Percentiles rank a stretch among this genome's conserved stretches.
phyloP scores from a whole-genome alignment of 352 stramenopile genomes.

The Phytopythium kandeliae region DNA sequence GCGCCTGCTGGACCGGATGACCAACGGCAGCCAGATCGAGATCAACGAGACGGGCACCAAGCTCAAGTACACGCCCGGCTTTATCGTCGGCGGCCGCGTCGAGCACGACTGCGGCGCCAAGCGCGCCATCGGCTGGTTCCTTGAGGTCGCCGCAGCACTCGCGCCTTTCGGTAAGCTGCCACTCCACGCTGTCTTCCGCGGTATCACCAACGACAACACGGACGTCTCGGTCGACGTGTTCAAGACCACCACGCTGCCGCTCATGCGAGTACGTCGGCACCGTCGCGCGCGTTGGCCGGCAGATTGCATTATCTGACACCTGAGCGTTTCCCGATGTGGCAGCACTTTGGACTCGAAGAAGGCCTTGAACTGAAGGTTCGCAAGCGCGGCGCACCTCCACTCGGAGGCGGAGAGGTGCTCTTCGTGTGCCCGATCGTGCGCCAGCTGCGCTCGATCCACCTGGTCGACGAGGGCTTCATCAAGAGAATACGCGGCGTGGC shows the following conservation, averaged over 20 bases:
- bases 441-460: conserved; percentile 92
- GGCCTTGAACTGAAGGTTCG: conserved; percentile 84
- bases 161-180: conserved; percentile 97
- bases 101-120: conserved; percentile 93
- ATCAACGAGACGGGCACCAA: conserved; percentile 99
- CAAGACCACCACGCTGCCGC: conserved; percentile 90
- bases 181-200: conserved; percentile 91
- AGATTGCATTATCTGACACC: no score
- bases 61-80: conserved; percentile 94
- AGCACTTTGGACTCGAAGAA: conserved; percentile 95
- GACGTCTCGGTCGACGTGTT: conserved; percentile 94
- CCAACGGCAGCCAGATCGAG: conserved; percentile 97
- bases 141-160: conserved; percentile 97
- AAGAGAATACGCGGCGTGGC: conserved; percentile 97
- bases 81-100: conserved; percentile 93
- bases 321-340: no score
- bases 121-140: conserved; percentile 96
- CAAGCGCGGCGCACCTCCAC: conserved; percentile 86
- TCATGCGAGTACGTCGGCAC: conserved; percentile 68
- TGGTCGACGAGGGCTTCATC: conserved; percentile 96
- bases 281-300: no score
- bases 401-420: conserved; percentile 82
- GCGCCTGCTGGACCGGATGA: conserved; percentile 95
- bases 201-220: conserved; percentile 94
- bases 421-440: conserved; percentile 95